These are phyloP conservation scores for Marchantia paleacea DNA, from an alignment of 225 moss, liverwort and hornwort species.

Conservation along the genomic window DNA sequence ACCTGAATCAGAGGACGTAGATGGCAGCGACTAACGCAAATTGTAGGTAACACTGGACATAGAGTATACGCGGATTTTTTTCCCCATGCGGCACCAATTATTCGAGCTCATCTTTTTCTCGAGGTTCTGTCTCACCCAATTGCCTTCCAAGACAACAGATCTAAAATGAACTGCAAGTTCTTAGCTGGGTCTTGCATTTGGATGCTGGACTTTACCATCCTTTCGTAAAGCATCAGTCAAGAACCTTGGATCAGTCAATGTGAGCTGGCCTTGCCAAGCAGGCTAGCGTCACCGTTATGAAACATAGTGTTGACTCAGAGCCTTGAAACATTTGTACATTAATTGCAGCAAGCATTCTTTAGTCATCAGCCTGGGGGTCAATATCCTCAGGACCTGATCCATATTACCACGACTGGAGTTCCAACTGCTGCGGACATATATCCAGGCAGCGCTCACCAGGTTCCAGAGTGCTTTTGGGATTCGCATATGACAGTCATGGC, in stretches of 20 bases:
- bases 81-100: too few species aligned
- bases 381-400: not conserved
- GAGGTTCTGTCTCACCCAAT: not conserved
- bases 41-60: not conserved
- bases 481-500: too few species aligned
- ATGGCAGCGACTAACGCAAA: not conserved
- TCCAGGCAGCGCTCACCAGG: too few species aligned
- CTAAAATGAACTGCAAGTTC: not conserved
- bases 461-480: too few species aligned
- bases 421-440: too few species aligned
- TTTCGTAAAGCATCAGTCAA: not conserved
- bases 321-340: slow-evolving; percentile 5
- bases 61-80: not conserved
- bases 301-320: not conserved
- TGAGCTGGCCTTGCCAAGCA: too few species aligned
- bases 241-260: not conserved
- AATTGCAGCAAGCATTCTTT: not conserved
- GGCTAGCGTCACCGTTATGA: not conserved
- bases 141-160: not conserved
- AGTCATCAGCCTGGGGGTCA: not conserved
- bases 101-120: not conserved
- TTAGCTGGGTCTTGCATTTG: too few species aligned
- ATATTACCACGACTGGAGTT: too few species aligned
- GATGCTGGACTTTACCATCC: not conserved
- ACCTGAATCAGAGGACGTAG: slow-evolving; percentile 1